phyloP scores from a whole-genome alignment of 495 filamentous ascomycete genomes.

The Saxophila tyrrhenica region DNA sequence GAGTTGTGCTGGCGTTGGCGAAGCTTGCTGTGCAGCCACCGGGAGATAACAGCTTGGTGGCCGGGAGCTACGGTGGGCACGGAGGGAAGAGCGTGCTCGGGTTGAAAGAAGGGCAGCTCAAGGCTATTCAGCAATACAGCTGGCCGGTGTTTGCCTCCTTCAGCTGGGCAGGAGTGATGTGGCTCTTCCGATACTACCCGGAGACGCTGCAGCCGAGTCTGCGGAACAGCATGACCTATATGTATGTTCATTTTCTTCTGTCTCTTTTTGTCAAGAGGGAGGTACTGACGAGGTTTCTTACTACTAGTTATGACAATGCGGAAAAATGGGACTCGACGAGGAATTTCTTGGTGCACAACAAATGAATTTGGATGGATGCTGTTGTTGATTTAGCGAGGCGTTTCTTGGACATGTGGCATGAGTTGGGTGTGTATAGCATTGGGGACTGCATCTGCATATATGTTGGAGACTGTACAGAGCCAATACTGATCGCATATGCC shows the following conservation, averaged over 20 bases:
- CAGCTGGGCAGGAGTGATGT: constrained; percentile 92
- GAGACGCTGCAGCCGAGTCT: constrained; percentile 81
- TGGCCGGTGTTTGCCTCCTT: constrained; percentile 85
- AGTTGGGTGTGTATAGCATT: not conserved
- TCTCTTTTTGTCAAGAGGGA: constrained; percentile 6
- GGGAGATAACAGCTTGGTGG: constrained; percentile 21
- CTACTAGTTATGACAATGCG: constrained; percentile 50
- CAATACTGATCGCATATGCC: not conserved
- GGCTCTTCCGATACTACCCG: constrained; percentile 82
- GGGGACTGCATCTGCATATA: not conserved
- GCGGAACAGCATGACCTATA: constrained; percentile 94
- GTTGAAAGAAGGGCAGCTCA: constrained; percentile 17
- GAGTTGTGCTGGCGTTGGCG: constrained; percentile 72
- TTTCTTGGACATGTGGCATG: not conserved
- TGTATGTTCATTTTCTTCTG: constrained; percentile 49
- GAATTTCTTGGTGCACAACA: constrained; percentile 74
- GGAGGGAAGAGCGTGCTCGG: constrained; percentile 25
- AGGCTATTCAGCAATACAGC: constrained; percentile 51
- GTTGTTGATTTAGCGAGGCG: constrained; percentile 10
- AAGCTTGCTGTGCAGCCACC: constrained; percentile 63
- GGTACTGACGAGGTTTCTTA: constrained; percentile 11
- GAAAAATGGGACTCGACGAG: constrained; percentile 75
- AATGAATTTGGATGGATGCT: constrained; percentile 36
- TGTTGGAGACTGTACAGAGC: not conserved
- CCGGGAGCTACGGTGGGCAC: constrained; percentile 28